Percentiles rank a stretch among this genome's conserved stretches.
These are phyloP conservation scores for Heterobasidion parviporum DNA, from an alignment of 1,284 basidiomycete species.

Conservation along the genomic window DNA sequence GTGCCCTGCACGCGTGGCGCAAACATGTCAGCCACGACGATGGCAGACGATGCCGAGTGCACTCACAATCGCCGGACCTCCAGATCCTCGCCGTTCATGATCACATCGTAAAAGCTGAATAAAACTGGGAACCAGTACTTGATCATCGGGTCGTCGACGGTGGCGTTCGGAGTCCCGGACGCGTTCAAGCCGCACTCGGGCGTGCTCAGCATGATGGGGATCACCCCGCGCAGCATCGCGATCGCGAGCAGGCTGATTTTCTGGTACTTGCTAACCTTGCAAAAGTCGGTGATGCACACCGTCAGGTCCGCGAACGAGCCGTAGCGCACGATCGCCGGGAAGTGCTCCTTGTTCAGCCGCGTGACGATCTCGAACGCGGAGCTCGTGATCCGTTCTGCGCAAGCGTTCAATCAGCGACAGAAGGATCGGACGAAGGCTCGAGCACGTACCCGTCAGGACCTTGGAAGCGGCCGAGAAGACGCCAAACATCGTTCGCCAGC, in stretches of 20 bases:
- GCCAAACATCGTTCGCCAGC: conserved; percentile 99
- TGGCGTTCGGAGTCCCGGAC: conserved; percentile 24
- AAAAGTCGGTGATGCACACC: conserved; percentile 98
- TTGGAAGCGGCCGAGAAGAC: conserved; percentile 96
- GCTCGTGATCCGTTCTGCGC: conserved; percentile 79
- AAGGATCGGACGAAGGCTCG: not conserved
- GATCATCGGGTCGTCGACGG: conserved; percentile 78
- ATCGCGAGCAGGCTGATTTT: conserved; percentile 96
- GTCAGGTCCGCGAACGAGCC: conserved; percentile 95
- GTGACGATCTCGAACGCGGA: conserved; percentile 97
- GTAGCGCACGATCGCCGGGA: conserved; percentile 83
- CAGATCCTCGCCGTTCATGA: conserved; percentile 99
- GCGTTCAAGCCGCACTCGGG: conserved; percentile 69
- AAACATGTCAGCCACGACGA: not conserved
- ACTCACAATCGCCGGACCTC: conserved; percentile 93
- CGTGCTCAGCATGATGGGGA: conserved; percentile 84
- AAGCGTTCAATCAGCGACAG: conserved; percentile 1
- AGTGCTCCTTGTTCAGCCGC: conserved; percentile 86
- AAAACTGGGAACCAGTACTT: conserved; percentile 96
- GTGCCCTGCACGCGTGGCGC: conserved; percentile 48
- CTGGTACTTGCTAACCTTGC: conserved; percentile 98
- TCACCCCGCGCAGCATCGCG: conserved; percentile 89
- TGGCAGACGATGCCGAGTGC: not conserved
- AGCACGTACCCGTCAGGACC: conserved; percentile 71
- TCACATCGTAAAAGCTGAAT: conserved; percentile 97